Evolutionary conservation across 1,284 basidiomycete genomes (phyloP).

Genomic region (Irpex sp.): DNA sequence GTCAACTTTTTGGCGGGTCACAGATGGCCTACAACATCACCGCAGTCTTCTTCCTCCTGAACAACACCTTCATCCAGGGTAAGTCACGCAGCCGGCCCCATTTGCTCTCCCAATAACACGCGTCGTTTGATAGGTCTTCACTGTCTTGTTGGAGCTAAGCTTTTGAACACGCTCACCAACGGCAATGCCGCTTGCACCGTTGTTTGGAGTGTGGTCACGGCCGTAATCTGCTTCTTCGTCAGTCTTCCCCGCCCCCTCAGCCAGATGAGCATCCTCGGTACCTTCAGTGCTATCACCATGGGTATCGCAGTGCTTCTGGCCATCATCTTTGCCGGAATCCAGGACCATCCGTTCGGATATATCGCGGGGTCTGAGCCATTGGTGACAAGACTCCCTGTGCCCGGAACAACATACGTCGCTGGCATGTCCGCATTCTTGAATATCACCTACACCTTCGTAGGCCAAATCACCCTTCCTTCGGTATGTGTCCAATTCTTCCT

Average conservation of each 20-base stretch:
- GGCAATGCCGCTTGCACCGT: constrained; percentile 61
- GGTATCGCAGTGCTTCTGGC: constrained; percentile 63
- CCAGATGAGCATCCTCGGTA: constrained; percentile 53
- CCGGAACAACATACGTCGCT: constrained; percentile 64
- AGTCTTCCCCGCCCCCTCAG: constrained; percentile 61
- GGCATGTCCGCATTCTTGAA: constrained; percentile 57
- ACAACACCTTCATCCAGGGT: constrained; percentile 59
- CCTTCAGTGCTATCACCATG: constrained; percentile 61
- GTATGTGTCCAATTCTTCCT: constrained; percentile 25
- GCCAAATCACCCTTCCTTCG: constrained; percentile 61
- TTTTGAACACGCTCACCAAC: constrained; percentile 68
- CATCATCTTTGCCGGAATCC: constrained; percentile 60
- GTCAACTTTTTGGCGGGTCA: constrained; percentile 56
- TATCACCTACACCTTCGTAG: constrained; percentile 70
- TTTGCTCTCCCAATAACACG: not conserved
- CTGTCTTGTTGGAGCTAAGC: constrained; percentile 51
- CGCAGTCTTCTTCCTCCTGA: constrained; percentile 55
- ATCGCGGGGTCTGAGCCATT: constrained; percentile 43
- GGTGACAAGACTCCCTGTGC: constrained; percentile 45
- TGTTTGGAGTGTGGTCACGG: constrained; percentile 58
- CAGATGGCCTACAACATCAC: constrained; percentile 56
- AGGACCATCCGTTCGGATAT: constrained; percentile 52
- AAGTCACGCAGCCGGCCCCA: not conserved
- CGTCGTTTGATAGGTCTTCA: constrained; percentile 41
- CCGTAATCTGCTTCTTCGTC: constrained; percentile 52